Base-by-base conservation (phyloP, 2,329 filamentous ascomycete species). In the Trichoderma sp. region DNA sequence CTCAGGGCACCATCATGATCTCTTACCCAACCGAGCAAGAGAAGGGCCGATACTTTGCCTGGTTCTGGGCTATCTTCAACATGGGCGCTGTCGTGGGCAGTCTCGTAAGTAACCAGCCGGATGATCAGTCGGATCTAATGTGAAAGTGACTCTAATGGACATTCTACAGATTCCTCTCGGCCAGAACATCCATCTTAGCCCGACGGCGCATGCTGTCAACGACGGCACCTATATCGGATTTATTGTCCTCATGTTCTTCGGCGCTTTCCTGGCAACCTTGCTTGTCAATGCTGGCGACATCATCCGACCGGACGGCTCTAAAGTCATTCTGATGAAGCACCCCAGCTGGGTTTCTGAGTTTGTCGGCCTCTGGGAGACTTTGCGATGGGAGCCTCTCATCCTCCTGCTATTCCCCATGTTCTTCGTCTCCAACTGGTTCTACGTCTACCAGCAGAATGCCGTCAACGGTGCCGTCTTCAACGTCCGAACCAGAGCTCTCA, bases 61-160 rank as follows among this genome's bases (percentile, higher is more conserved):
- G 90, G 84, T 97, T 97, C 83, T 97, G 95, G 95, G 90, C 94
- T 80, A 97, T 98, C 78, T 98, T 97, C 87, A 97, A 97, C 82
- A 81, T 95, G 72, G 95, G 95, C 76, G 94, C 91, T 77, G 94
- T 97, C 73, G 93, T 98, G 80, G 95, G 95, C 73, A 90, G 91
- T 77, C 81, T 91, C 76, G 83, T 86, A 78, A 20, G 63, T 65
- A 43, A 43, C 15, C 34, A 36, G 13, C 34, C 34, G 34, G 34
- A 36, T 36, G 34, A 13, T 36, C 39, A 43, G 39, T 43, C 39
- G 39, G 15, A n/a, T 43, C 7, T 17, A 43, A 43, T n/a, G 1
- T 43, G 39, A 43, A 43, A 15, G 39, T n/a, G 39, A 17, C 39
- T 43, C 39, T 43, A 43, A 43, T 43, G 39, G 39, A 43, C 6